Base-by-base conservation (phyloP, 192 early-diverging fungal species). In the Coemansia guatemalensis region DNA sequence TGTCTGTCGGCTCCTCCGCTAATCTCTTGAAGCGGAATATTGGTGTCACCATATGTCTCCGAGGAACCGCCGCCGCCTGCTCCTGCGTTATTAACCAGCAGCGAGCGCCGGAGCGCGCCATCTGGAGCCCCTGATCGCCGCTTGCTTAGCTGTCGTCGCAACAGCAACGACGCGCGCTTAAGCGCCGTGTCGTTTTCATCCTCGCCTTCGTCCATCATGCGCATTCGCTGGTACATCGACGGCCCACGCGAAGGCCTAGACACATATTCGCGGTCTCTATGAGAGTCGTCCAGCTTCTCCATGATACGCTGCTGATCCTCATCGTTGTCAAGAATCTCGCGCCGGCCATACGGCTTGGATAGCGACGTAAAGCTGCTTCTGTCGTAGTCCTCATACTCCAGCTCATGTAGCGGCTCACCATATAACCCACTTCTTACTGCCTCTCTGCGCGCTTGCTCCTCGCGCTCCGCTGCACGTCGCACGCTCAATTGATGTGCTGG, bases 221-320 rank as follows among this genome's bases (percentile, higher is more conserved):
- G 78, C 73, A 75, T 75, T 8, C 78, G 68, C 69, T 81, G 78
- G 59, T 81, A 81, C 63, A 68, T 67, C 22, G 78, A 75, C 24
- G 78, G 78, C 0, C 78, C 78, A 18, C 72, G 68, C 24, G 78
- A 81, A 21, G 78, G 78, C 56, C 54, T 58, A 22, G 78, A 74
- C 53, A 68, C 78, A 20, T 65, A 63, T 47, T 81, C 73, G 55
- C 73, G 73, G 52, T 81, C 73, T 54, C 62, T 29, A 25, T 75
- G 73, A 26, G 78, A 44, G 56, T 81, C 78, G 58, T 81, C 78
- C 32, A 81, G 58, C 63, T 74, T 52, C 30, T 75, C 78, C 68
- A 81, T 68, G 22, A 81, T 67, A 33, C 64, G 62, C 60, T 74
- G 58, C 44, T 68, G 65, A 50, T 61, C 52, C 27, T 58, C 63